Conservation (phyloP, 208 protist genomes). For the Tritrichomonas foetus region DNA sequence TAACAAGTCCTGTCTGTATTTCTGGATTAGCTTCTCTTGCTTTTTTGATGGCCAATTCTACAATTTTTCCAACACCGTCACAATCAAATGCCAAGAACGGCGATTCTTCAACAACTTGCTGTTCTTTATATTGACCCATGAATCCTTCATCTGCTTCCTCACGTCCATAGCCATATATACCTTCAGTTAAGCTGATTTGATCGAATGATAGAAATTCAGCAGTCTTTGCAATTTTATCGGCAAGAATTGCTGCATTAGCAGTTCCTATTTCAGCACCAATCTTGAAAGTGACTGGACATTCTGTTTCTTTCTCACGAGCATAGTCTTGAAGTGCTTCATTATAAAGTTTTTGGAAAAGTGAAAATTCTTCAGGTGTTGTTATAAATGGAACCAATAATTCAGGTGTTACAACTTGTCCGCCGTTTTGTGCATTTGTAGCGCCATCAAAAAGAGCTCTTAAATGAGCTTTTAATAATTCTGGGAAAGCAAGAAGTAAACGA, state of each 20-base stretch:
- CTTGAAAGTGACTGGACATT: too few relatives aligned
- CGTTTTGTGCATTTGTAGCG: neutral
- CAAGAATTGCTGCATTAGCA: too few relatives aligned
- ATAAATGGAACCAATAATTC: neutral
- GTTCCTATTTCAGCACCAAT: neutral
- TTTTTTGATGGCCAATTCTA: neutral
- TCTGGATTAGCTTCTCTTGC: neutral
- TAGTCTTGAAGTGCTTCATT: neutral
- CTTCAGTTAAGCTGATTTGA: neutral
- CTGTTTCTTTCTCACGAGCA: too few relatives aligned
- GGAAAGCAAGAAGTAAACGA: neutral
- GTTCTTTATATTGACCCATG: neutral
- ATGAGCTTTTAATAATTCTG: neutral
- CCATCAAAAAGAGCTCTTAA: neutral
- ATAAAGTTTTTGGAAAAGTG: neutral
- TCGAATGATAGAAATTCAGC: neutral
- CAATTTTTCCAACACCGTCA: neutral
- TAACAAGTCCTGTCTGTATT: neutral
- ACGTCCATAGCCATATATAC: neutral
- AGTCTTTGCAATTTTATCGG: constrained; percentile 17
- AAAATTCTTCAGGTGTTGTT: neutral
- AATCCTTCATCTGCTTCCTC: neutral
- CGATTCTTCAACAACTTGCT: neutral
- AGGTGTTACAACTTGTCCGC: neutral
- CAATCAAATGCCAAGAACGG: neutral